Evolutionary conservation across 768 basidiomycete species (phyloP).

Genomic region (Naganishia vishniacii): DNA sequence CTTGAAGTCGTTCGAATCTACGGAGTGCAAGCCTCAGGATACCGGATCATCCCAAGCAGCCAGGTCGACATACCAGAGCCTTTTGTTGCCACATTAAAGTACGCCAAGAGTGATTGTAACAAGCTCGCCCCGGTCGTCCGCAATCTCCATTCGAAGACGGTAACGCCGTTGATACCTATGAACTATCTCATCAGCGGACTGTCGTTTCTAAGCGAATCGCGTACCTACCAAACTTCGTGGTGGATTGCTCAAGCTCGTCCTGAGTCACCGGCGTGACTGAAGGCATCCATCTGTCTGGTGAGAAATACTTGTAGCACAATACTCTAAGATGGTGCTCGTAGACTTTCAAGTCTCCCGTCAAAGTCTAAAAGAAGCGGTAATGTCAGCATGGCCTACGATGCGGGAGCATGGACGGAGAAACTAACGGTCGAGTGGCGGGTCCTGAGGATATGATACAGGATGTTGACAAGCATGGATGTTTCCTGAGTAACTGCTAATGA

Average conservation of each 20-base stretch:
- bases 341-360: neutral
- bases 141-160: slow-evolving; percentile 13
- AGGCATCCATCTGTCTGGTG: slow-evolving; percentile 15
- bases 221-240: slow-evolving; percentile 5
- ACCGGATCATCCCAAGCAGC: neutral
- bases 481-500: slow-evolving; percentile 3
- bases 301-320: slow-evolving; percentile 15
- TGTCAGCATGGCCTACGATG: neutral
- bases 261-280: slow-evolving; percentile 11
- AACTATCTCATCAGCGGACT: neutral
- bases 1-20: slow-evolving; percentile 16
- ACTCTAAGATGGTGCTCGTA: slow-evolving; percentile 4
- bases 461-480: slow-evolving; percentile 2
- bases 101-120: slow-evolving; percentile 9
- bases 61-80: slow-evolving; percentile 6
- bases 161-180: slow-evolving; percentile 16
- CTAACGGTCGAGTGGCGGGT: slow-evolving; percentile 8
- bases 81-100: slow-evolving; percentile 16
- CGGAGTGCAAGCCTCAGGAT: no score
- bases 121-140: slow-evolving; percentile 1
- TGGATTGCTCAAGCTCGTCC: neutral
- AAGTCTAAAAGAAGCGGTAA: neutral
- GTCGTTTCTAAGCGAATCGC: neutral
- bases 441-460: slow-evolving; percentile 8
- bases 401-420: no score